Percentiles rank a stretch among this genome's conserved stretches.
Conservation (phyloP, 768 basidiomycete species). For the Boletales sp. region DNA sequence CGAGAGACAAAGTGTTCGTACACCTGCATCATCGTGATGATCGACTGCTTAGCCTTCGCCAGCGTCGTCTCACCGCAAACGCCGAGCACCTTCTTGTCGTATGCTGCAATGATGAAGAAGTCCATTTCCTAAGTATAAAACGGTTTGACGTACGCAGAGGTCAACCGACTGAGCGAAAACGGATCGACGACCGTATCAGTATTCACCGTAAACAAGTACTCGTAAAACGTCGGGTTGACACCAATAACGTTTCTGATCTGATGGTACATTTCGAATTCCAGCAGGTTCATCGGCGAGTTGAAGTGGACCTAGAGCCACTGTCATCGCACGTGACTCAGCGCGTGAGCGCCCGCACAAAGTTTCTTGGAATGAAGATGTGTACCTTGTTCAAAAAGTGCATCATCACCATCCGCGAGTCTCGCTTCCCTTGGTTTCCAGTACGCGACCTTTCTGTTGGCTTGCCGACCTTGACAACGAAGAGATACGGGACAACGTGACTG, state of each 20-base stretch:
- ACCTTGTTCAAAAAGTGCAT: constrained; percentile 99
- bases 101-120: constrained; percentile 50
- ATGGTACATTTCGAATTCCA: constrained; percentile 98
- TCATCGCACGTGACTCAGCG: no score
- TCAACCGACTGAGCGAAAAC: constrained; percentile 81
- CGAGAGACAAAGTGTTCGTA: constrained; percentile 99
- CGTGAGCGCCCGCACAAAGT: neutral
- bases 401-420: constrained; percentile 93
- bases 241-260: constrained; percentile 99
- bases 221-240: constrained; percentile 98
- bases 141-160: constrained; percentile 73
- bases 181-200: constrained; percentile 94
- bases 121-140: neutral
- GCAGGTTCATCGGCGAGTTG: constrained; percentile 91
- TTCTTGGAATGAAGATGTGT: constrained; percentile 7
- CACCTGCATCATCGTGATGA: constrained; percentile 98
- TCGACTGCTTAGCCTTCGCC: constrained; percentile 89
- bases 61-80: constrained; percentile 95
- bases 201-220: constrained; percentile 90
- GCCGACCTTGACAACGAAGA: constrained; percentile 90
- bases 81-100: constrained; percentile 91
- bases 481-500: constrained; percentile 94
- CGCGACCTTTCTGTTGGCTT: constrained; percentile 91
- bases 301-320: constrained; percentile 83
- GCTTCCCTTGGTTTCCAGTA: constrained; percentile 97